Percentiles rank a stretch among this genome's conserved stretches.
phyloP scores from a whole-genome alignment of 495 filamentous ascomycete genomes.

The Lichina pygmaea region DNA sequence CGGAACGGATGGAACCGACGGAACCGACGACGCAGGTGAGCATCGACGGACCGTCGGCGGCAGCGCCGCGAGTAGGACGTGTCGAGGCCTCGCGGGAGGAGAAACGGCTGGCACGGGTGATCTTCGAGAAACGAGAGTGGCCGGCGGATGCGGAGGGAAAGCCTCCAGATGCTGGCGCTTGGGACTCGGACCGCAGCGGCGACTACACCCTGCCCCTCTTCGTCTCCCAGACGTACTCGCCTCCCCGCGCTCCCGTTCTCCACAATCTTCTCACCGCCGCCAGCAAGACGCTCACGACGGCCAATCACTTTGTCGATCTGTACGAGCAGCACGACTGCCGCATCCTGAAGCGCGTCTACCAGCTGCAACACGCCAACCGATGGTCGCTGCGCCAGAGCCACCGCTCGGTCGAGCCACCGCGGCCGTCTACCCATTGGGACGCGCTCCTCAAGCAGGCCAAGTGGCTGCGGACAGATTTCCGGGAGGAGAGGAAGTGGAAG shows the following conservation, averaged over 20 bases:
- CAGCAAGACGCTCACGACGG: constrained; percentile 57
- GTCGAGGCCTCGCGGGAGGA: not conserved
- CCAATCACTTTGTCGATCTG: constrained; percentile 46
- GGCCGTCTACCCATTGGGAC: constrained; percentile 56
- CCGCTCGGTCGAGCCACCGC: constrained; percentile 46
- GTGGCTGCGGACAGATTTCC: constrained; percentile 92
- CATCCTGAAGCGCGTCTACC: constrained; percentile 59
- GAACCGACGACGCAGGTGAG: too few relatives aligned
- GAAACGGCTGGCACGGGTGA: not conserved
- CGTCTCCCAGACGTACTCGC: constrained; percentile 34
- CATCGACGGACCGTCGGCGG: too few relatives aligned
- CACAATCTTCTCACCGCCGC: constrained; percentile 43
- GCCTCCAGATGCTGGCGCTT: not conserved
- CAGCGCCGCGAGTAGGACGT: not conserved
- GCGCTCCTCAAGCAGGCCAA: constrained; percentile 72
- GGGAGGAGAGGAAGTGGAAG: constrained; percentile 87
- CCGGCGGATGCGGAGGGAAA: too few relatives aligned
- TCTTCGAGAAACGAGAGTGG: not conserved
- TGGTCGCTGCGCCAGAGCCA: constrained; percentile 80
- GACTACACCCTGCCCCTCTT: constrained; percentile 75
- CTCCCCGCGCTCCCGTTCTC: constrained; percentile 29
- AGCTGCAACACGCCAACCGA: constrained; percentile 61
- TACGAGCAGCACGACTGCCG: constrained; percentile 64
- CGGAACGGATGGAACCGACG: too few relatives aligned
- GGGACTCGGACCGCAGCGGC: constrained; percentile 7